Percentiles rank a stretch among this genome's conserved stretches.
Evolutionary conservation across 2,329 filamentous ascomycete genomes (phyloP).

Genomic region (Rhytidhysteron rufulum): DNA sequence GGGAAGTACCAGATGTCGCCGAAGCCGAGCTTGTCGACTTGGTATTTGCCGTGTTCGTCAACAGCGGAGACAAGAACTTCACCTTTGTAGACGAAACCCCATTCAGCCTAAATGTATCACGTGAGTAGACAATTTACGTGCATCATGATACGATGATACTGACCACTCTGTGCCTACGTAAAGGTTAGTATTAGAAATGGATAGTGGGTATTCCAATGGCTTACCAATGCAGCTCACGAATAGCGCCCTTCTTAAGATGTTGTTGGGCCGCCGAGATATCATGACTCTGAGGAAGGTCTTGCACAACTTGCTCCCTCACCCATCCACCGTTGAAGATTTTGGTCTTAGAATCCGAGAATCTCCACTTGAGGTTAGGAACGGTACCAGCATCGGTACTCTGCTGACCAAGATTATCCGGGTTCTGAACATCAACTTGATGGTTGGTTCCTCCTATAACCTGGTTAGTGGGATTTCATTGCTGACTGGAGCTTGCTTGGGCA

Average conservation of each 20-base stretch:
- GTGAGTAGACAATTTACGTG: slow-evolving; percentile 2
- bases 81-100: slow-evolving; percentile 61
- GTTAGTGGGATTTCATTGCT: too few species aligned
- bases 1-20: slow-evolving; percentile 69
- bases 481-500: background rate
- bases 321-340: slow-evolving; percentile 61
- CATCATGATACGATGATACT: slow-evolving; percentile 20
- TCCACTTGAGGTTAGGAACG: slow-evolving; percentile 65
- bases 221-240: slow-evolving; percentile 64
- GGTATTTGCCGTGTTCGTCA: slow-evolving; percentile 57
- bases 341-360: slow-evolving; percentile 65
- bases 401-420: slow-evolving; percentile 60
- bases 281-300: slow-evolving; percentile 62
- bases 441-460: slow-evolving; percentile 58
- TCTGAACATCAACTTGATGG: slow-evolving; percentile 56
- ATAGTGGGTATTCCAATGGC: background rate
- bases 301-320: slow-evolving; percentile 63
- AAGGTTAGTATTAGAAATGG: too few species aligned
- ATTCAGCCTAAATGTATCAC: slow-evolving; percentile 52
- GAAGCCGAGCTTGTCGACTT: slow-evolving; percentile 53
- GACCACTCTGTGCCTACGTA: slow-evolving; percentile 58
- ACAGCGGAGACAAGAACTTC: slow-evolving; percentile 58
- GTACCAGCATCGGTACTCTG: slow-evolving; percentile 60
- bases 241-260: slow-evolving; percentile 63
- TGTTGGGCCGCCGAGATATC: slow-evolving; percentile 67